Conservation (phyloP, 495 filamentous ascomycete genomes). For the Penicillium paradoxum region DNA sequence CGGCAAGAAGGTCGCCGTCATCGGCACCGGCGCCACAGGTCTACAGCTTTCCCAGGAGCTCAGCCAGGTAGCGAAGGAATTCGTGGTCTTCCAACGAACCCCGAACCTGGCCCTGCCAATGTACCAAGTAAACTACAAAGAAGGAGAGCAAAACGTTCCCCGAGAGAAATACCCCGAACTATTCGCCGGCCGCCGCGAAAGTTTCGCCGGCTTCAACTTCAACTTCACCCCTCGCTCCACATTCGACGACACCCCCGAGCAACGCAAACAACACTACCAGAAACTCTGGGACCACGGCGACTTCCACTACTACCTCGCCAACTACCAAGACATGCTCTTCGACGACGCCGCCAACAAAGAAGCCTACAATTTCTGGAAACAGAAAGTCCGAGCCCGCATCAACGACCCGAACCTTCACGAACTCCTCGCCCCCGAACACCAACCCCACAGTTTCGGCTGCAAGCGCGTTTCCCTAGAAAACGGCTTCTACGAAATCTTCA, state of each 20-base stretch:
- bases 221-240: constrained; percentile 40
- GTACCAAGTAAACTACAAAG: constrained; percentile 25
- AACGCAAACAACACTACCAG: constrained; percentile 43
- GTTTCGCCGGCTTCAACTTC: constrained; percentile 44
- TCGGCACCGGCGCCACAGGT: constrained; percentile 43
- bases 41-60: constrained; percentile 55
- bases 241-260: constrained; percentile 32
- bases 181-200: constrained; percentile 25
- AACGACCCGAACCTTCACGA: constrained; percentile 42
- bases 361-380: constrained; percentile 53
- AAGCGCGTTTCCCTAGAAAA: constrained; percentile 52
- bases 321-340: constrained; percentile 47
- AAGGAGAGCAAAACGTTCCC: neutral
- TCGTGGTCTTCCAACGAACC: constrained; percentile 27
- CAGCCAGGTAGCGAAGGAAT: constrained; percentile 37
- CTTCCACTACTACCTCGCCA: constrained; percentile 44
- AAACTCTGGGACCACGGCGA: constrained; percentile 46
- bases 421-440: constrained; percentile 46
- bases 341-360: constrained; percentile 40
- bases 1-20: constrained; percentile 45
- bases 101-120: constrained; percentile 31
- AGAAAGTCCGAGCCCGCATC: constrained; percentile 46
- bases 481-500: constrained; percentile 36
- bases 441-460: constrained; percentile 43
- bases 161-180: constrained; percentile 37